Evolutionary conservation across 139 green algal genomes (phyloP).

Genomic region (Trebouxia sp.): DNA sequence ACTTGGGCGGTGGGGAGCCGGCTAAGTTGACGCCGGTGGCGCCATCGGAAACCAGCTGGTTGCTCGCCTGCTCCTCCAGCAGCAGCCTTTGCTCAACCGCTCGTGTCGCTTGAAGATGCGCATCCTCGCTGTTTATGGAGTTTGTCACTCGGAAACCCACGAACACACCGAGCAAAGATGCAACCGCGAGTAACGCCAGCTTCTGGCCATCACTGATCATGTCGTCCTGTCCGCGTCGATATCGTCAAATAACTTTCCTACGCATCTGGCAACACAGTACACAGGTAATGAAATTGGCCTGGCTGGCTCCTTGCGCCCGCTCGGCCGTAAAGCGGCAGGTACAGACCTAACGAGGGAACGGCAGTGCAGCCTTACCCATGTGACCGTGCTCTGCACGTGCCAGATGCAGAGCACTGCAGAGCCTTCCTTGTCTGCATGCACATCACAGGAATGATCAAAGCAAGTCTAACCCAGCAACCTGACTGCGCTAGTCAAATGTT

Average conservation of each 20-base stretch:
- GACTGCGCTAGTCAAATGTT: too few relatives aligned
- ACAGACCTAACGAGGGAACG: constrained; percentile 5
- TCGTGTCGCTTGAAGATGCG: too few relatives aligned
- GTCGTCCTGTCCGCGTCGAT: too few relatives aligned
- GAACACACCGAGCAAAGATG: not conserved
- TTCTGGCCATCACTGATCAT: constrained; percentile 11
- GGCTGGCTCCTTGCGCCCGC: too few relatives aligned
- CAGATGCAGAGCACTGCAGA: too few relatives aligned
- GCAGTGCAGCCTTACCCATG: not conserved
- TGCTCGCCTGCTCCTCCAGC: not conserved
- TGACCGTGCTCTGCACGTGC: constrained; percentile 7
- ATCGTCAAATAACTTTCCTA: too few relatives aligned
- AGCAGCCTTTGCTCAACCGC: constrained; percentile 2
- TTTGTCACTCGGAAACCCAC: not conserved
- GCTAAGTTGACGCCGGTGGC: not conserved
- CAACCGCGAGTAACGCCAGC: not conserved
- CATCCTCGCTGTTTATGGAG: not conserved
- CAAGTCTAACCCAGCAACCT: too few relatives aligned
- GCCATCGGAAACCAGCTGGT: not conserved
- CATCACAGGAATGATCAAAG: too few relatives aligned
- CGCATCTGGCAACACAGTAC: too few relatives aligned
- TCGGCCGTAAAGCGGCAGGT: too few relatives aligned
- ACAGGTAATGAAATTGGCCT: too few relatives aligned
- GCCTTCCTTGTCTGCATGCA: too few relatives aligned
- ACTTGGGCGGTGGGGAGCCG: not conserved